Conservation (phyloP, 2,329 filamentous ascomycete species). For the Ilyonectria sp. region DNA sequence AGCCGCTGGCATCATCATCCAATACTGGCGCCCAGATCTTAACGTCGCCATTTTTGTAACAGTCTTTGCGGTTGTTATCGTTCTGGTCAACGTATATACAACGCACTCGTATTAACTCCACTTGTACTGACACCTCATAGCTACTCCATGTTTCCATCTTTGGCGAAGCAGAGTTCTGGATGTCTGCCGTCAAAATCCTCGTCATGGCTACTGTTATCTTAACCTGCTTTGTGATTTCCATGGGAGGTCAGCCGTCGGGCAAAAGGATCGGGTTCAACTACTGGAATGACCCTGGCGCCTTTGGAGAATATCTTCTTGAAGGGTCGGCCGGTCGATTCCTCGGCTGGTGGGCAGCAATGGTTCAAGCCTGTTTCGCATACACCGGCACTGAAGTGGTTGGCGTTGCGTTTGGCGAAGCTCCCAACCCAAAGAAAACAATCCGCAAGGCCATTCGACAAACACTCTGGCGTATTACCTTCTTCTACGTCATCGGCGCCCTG, state of each 20-base stretch:
- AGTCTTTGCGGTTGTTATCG: constrained; percentile 74
- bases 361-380: constrained; percentile 86
- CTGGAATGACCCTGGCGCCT: constrained; percentile 71
- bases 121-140: not conserved
- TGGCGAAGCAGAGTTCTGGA: constrained; percentile 75
- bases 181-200: constrained; percentile 77
- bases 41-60: constrained; percentile 87
- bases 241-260: constrained; percentile 75
- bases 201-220: constrained; percentile 77
- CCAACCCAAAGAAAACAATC: constrained; percentile 83
- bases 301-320: constrained; percentile 48
- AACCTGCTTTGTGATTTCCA: constrained; percentile 73
- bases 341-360: constrained; percentile 78
- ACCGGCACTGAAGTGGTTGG: constrained; percentile 83
- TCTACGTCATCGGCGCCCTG: constrained; percentile 82
- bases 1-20: constrained; percentile 82
- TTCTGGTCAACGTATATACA: constrained; percentile 68
- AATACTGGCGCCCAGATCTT: constrained; percentile 80
- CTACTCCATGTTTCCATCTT: constrained; percentile 78
- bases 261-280: constrained; percentile 76
- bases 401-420: constrained; percentile 83
- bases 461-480: constrained; percentile 86
- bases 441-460: constrained; percentile 84
- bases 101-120: too few species aligned
- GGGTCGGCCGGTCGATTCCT: constrained; percentile 66